These are phyloP conservation scores for Sclerotinia minor DNA, from an alignment of 2,329 filamentous ascomycete genomes.

Conservation along the genomic window DNA sequence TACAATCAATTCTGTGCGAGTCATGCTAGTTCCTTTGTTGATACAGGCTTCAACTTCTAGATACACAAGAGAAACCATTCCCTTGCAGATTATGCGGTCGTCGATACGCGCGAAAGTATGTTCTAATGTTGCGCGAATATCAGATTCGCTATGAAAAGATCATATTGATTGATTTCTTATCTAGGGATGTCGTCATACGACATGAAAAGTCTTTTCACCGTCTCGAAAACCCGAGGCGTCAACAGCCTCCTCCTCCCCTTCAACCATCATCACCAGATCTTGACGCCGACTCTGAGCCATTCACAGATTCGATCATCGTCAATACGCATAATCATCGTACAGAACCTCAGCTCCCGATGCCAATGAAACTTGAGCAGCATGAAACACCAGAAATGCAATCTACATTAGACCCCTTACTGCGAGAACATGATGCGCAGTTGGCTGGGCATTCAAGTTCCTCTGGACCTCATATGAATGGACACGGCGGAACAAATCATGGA, in stretches of 20 bases:
- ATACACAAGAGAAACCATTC: constrained; percentile 26
- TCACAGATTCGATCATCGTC: constrained; percentile 20
- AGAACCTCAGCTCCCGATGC: constrained; percentile 1
- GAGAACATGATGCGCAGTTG: constrained; percentile 23
- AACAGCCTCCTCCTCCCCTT: constrained; percentile 20
- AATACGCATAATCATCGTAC: neutral
- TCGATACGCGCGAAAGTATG: constrained; percentile 26
- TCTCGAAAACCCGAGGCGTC: constrained; percentile 23
- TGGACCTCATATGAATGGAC: constrained; percentile 17
- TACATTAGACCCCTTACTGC: constrained; percentile 23
- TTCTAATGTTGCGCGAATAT: neutral
- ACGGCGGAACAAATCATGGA: constrained; percentile 11
- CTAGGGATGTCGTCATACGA: constrained; percentile 26
- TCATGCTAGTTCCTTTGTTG: constrained; percentile 16
- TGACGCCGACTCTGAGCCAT: constrained; percentile 10
- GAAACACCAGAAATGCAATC: constrained; percentile 24
- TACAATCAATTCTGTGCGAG: constrained; percentile 11
- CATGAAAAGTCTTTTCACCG: constrained; percentile 27
- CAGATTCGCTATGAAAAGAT: neutral
- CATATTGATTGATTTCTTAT: neutral
- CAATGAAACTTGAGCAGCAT: constrained; percentile 17
- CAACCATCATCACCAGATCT: constrained; percentile 22
- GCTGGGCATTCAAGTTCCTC: constrained; percentile 18
- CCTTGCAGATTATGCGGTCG: constrained; percentile 24
- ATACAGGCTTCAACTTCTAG: constrained; percentile 12